Evolutionary conservation across 441 rosid genomes (phyloP).

Genomic region (Cnidoscolus chayamansa): DNA sequence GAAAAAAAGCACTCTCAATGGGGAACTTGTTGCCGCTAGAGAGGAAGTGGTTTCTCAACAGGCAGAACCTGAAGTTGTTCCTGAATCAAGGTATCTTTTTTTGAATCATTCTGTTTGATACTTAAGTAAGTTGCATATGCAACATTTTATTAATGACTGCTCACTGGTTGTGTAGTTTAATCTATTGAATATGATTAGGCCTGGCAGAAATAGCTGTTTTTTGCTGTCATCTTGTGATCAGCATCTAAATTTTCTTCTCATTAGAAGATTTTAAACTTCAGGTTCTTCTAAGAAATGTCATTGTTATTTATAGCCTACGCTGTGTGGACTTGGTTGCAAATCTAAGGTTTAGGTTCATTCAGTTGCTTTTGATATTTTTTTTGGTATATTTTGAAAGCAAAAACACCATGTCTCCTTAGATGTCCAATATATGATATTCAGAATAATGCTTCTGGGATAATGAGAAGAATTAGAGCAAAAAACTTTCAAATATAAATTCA

Average conservation of each 20-base stretch:
- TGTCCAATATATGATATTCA: neutral
- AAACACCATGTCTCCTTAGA: neutral
- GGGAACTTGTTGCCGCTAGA: slow-evolving; percentile 60
- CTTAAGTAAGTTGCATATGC: neutral
- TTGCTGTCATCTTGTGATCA: neutral
- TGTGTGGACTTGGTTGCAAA: neutral
- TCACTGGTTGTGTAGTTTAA: neutral
- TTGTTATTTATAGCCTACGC: neutral
- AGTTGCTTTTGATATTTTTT: neutral
- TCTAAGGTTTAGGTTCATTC: neutral
- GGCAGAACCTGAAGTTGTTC: slow-evolving; percentile 43
- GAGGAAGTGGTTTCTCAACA: slow-evolving; percentile 44
- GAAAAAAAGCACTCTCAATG: slow-evolving; percentile 49
- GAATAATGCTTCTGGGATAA: neutral
- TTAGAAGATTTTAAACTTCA: neutral
- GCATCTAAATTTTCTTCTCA: neutral
- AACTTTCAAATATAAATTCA: neutral
- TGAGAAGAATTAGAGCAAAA: neutral
- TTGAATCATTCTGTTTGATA: neutral
- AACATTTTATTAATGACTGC: neutral
- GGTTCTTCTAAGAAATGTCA: neutral
- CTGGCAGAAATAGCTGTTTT: neutral
- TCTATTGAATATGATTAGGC: neutral
- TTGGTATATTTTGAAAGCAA: neutral
- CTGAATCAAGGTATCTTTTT: slow-evolving; percentile 53